A percentile compares a stretch with the other conserved stretches of the same genome.
Evolutionary conservation across 2,329 filamentous ascomycete genomes (phyloP).

Genomic region (Tolypocladium nubicola): DNA sequence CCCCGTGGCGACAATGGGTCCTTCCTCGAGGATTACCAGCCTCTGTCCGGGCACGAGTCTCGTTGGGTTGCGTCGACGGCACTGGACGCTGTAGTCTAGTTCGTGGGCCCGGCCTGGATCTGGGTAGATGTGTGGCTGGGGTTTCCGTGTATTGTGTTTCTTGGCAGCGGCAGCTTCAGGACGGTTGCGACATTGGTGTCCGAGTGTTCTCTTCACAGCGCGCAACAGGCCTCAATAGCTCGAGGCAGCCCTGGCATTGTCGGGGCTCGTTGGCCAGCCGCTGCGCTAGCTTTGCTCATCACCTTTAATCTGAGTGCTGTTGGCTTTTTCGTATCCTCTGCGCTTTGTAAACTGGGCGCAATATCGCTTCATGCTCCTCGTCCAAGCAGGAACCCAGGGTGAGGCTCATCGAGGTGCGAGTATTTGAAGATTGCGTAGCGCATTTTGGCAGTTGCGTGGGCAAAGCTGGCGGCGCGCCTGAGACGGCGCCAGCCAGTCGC

Average conservation of each 20-base stretch:
- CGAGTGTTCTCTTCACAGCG: not conserved
- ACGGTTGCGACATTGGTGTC: not conserved
- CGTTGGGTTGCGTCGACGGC: constrained; percentile 7
- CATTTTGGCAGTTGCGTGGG: not conserved
- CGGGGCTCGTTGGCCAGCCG: not conserved
- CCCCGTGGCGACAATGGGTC: constrained; percentile 30
- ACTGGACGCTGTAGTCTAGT: not conserved
- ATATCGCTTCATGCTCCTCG: not conserved
- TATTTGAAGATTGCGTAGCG: not conserved
- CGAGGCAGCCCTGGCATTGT: not conserved
- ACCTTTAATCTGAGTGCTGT: not conserved
- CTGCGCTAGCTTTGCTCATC: not conserved
- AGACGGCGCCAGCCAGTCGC: not conserved
- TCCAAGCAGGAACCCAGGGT: not conserved
- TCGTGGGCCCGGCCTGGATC: not conserved
- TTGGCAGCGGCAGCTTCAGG: not conserved
- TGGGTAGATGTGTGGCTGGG: not conserved
- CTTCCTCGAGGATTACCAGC: constrained; percentile 16
- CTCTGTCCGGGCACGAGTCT: constrained; percentile 8
- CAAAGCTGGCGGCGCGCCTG: not conserved
- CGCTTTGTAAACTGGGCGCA: not conserved
- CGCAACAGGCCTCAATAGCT: not conserved
- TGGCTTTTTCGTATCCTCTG: not conserved
- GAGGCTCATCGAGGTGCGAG: not conserved
- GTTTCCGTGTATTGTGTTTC: not conserved